phyloP scores from a whole-genome alignment of 2,329 filamentous ascomycete genomes.

The Talaromyces sp. region DNA sequence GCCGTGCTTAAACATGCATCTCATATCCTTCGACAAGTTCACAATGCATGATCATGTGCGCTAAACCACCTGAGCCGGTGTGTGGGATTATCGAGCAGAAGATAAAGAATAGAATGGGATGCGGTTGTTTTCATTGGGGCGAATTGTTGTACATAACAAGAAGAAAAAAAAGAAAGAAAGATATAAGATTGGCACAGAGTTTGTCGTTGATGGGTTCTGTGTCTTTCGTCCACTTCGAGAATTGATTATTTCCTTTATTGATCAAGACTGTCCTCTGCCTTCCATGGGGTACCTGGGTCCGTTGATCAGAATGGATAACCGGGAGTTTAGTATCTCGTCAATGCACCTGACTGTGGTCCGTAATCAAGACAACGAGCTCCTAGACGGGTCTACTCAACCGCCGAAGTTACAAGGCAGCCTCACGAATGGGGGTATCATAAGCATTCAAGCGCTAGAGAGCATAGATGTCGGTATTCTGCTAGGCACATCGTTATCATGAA shows the following conservation, averaged over 20 bases:
- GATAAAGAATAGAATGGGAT: conserved; percentile 3
- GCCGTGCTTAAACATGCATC: conserved; percentile 31
- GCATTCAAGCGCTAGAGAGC: background rate
- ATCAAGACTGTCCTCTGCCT: background rate
- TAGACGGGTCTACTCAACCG: background rate
- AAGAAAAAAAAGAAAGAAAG: background rate
- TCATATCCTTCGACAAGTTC: background rate
- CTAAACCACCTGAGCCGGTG: background rate
- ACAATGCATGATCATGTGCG: conserved; percentile 12
- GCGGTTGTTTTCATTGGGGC: background rate
- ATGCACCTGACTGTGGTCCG: background rate
- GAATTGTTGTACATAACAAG: conserved; percentile 8
- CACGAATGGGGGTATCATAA: background rate
- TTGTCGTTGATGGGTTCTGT: background rate
- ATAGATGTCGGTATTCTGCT: background rate
- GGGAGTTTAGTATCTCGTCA: background rate
- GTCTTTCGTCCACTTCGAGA: conserved; percentile 9
- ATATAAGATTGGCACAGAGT: conserved; percentile 7
- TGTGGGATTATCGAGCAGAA: background rate
- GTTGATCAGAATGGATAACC: background rate
- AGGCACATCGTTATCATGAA: background rate
- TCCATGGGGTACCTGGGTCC: background rate
- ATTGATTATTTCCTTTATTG: conserved; percentile 13
- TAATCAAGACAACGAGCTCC: background rate
- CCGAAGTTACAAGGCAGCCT: background rate